These are phyloP conservation scores for Penicillium glabrum DNA, from an alignment of 2,329 filamentous ascomycete species.

Conservation along the genomic window DNA sequence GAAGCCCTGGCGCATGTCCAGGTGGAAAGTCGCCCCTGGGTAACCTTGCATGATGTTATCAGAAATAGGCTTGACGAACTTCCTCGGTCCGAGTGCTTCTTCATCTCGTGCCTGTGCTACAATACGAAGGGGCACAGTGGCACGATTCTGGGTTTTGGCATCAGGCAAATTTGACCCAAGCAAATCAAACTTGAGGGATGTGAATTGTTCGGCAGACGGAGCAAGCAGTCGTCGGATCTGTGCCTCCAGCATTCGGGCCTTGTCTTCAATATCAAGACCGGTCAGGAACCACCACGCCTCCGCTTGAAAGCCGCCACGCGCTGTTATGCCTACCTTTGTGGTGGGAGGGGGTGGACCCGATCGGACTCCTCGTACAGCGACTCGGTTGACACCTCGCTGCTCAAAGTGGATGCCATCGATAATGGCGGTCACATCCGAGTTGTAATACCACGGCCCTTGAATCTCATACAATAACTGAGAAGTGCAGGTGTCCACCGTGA, in stretches of 20 bases:
- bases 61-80: slow-evolving; percentile 37
- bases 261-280: slow-evolving; percentile 47
- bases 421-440: slow-evolving; percentile 57
- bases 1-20: slow-evolving; percentile 35
- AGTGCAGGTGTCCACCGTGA: slow-evolving; percentile 52
- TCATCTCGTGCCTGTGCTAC: slow-evolving; percentile 48
- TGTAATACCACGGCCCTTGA: slow-evolving; percentile 58
- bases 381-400: slow-evolving; percentile 50
- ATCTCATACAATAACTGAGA: slow-evolving; percentile 57
- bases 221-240: slow-evolving; percentile 44
- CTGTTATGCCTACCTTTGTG: slow-evolving; percentile 52
- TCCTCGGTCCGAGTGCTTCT: slow-evolving; percentile 32
- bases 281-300: slow-evolving; percentile 47
- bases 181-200: slow-evolving; percentile 32
- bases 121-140: slow-evolving; percentile 43
- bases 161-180: slow-evolving; percentile 31
- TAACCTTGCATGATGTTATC: slow-evolving; percentile 44
- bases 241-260: slow-evolving; percentile 46
- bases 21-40: slow-evolving; percentile 35
- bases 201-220: slow-evolving; percentile 32
- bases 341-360: slow-evolving; percentile 48
- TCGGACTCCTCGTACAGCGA: slow-evolving; percentile 50
- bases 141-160: slow-evolving; percentile 42
- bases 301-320: slow-evolving; percentile 48
- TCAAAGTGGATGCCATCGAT: slow-evolving; percentile 54